Base-by-base conservation (phyloP, 2,329 filamentous ascomycete genomes). In the Aspergillus latus region DNA sequence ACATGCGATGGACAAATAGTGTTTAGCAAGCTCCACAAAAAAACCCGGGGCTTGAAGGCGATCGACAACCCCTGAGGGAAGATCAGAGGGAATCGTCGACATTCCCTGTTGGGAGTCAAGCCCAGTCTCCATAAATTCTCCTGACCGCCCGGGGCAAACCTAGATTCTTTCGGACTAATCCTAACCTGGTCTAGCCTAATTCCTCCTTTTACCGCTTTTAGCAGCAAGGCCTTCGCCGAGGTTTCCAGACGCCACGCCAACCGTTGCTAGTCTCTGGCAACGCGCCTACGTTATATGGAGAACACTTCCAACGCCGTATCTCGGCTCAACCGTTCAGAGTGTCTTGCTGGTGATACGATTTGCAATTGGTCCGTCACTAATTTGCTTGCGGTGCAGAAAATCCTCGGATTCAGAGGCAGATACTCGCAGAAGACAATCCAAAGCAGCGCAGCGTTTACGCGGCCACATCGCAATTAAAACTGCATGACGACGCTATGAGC, bases 141-240 rank as follows among this genome's bases (percentile, higher is more conserved):
- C 48, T 56, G 37, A 47, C 44, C 54, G 28, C 48, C 43, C 48
- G 58, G 51, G 42, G 42, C 45, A 57, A 57, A 62, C 56, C 56
- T 60, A 60, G 57, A 60, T 55, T 30, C 52, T 53, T 37, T 30
- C 47, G 45, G 52, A 36, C 61, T 61, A 58, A 50, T 11, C 58
- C 44, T 57, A 49, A 58, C 44, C 49, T 4, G 46, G 55, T 16
- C 48, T 57, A 39, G 50, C 48, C 13, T 21, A n/a, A 57, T 49
- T 49, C 54, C 56, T 66, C 47, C 64, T 66, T 66, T 66, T 64
- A 49, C 64, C 52, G 15, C 53, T 64, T 65, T 43, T 49, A 60
- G 62, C 46, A 62, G 56, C 28, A 52, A 46, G 52, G 42, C 48
- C 43, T 60, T 34, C 45, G 13, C 30, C 16, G 28, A 49, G 21